Evolutionary conservation across 306 rosid species (phyloP), one percentile per base, ranked within the genome.

Genomic region (Crotalaria pallida): DNA sequence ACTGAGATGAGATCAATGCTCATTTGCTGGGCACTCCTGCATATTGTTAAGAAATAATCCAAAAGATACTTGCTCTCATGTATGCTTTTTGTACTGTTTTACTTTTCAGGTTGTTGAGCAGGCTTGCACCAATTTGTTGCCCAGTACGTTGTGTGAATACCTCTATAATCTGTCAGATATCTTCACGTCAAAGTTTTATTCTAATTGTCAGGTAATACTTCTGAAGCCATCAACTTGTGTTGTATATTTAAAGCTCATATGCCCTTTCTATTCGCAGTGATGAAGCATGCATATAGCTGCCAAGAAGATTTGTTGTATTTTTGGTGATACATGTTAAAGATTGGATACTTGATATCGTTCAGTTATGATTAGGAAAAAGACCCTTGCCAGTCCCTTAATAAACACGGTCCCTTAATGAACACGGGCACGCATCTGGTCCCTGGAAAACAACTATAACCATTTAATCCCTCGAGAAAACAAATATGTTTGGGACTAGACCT

Each of bases 131-230:
- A 89, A 91, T 78, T 85, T 95, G 24, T 81, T 95, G 76, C 96
- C 97, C 0, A 91, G 82, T 62, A 84, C 89, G 60, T 29, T 91
- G 78, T 95, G 99, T 69, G 96, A 95, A 82, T 95, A 89, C 84
- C 90, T 95, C 5, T 89, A 95, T 70, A 86, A 85, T 69, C 79
- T 89, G 75, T 86, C 99, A 19, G 97, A 95, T 79, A 82, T 82
- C 72, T 95, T 84, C 3, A 79, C 97, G 0, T 88, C 84, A 43
- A 88, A 83, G 15, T 89, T 91, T 23, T 95, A 95, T 69, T 79
- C 99, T 49, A 91, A 86, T 78, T 95, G 97, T 78, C 88, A 89
- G 96, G 99, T 95, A 86, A 86, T 53, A 34, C 58, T 55, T 72
- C 36, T 12, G 23, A 53, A 21, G 6, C 50, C 17, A 67, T 58